Conservation (phyloP, 2,329 filamentous ascomycete genomes). For the Ilyonectria mors-panacis region DNA sequence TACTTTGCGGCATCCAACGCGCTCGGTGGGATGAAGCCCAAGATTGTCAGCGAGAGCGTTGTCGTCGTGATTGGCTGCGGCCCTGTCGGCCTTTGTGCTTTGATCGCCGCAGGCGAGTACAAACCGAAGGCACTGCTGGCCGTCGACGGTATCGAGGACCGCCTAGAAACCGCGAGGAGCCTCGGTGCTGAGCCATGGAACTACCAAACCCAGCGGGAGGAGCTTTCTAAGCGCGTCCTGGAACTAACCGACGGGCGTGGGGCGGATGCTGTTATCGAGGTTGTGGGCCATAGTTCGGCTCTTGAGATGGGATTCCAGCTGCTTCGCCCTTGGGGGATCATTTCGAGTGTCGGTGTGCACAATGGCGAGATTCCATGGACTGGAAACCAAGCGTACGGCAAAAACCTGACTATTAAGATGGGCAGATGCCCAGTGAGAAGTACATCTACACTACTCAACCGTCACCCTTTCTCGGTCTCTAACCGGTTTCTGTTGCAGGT, state of each 20-base stretch:
- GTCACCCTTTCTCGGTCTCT: neutral
- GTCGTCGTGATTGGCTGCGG: slow-evolving; percentile 36
- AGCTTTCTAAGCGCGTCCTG: slow-evolving; percentile 75
- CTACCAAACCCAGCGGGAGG: slow-evolving; percentile 75
- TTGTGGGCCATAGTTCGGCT: slow-evolving; percentile 77
- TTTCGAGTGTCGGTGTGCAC: slow-evolving; percentile 80
- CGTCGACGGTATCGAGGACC: slow-evolving; percentile 31
- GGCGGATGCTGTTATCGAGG: slow-evolving; percentile 84
- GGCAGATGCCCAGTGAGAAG: slow-evolving; percentile 76
- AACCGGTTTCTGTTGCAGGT: neutral
- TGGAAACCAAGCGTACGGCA: slow-evolving; percentile 72
- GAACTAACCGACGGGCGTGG: slow-evolving; percentile 82
- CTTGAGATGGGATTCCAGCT: slow-evolving; percentile 75
- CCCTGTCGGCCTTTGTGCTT: slow-evolving; percentile 35
- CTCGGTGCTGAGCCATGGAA: slow-evolving; percentile 69
- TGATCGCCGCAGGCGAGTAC: slow-evolving; percentile 31
- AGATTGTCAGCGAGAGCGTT: neutral
- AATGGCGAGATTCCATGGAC: slow-evolving; percentile 77
- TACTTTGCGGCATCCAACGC: slow-evolving; percentile 70
- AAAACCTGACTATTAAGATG: slow-evolving; percentile 79
- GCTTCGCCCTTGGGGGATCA: slow-evolving; percentile 76
- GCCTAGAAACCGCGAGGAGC: slow-evolving; percentile 11
- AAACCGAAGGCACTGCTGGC: slow-evolving; percentile 28
- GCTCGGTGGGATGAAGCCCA: neutral
- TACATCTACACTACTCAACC: slow-evolving; percentile 50